Conservation (phyloP, 2,329 filamentous ascomycete species). For the Pyricularia pennisetigena region DNA sequence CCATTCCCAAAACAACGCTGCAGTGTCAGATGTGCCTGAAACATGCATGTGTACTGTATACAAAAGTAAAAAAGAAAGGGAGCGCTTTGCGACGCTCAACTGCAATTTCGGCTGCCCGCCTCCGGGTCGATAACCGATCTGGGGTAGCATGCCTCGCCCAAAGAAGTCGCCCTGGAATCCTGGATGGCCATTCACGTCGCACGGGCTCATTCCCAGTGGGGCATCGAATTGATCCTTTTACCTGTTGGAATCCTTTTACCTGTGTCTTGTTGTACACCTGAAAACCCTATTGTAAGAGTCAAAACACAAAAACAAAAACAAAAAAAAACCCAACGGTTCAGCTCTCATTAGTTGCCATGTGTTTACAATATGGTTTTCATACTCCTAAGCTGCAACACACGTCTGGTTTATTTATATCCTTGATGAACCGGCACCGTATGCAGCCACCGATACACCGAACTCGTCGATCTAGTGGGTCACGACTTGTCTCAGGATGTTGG, state of each 20-base stretch:
- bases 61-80: background rate
- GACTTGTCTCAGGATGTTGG: background rate
- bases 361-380: background rate
- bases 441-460: background rate
- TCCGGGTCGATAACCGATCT: background rate
- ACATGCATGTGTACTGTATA: background rate
- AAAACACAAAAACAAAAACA: too few species aligned
- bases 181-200: background rate
- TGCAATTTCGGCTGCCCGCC: background rate
- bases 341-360: background rate
- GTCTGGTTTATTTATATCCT: background rate
- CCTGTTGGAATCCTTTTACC: too few species aligned
- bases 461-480: background rate
- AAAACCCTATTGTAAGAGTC: background rate
- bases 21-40: background rate
- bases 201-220: background rate
- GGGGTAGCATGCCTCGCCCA: background rate
- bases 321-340: too few species aligned
- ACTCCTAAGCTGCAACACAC: background rate
- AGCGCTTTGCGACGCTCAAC: background rate
- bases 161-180: too few species aligned
- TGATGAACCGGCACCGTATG: background rate
- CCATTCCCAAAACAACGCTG: background rate
- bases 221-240: background rate
- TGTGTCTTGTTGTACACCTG: background rate